Conservation (phyloP, 345 rosid species). For the Crucihimalaya himalaica region DNA sequence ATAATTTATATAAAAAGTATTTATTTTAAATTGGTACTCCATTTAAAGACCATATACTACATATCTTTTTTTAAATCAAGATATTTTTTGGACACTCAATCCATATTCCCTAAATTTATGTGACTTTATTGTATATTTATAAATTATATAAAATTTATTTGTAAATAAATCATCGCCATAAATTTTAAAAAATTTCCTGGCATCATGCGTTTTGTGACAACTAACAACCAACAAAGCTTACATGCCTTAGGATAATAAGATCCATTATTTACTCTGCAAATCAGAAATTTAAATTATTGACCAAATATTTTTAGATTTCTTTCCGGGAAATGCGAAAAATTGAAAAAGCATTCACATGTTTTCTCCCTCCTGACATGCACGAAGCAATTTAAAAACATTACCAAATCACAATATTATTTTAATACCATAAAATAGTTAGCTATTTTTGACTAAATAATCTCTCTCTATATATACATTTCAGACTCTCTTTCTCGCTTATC, state of each 20-base stretch:
- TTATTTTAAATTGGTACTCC: neutral
- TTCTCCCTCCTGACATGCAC: constrained; percentile 37
- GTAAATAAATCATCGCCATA: constrained; percentile 1
- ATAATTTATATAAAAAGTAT: neutral
- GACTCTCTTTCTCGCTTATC: constrained; percentile 45
- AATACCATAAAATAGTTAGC: constrained; percentile 2
- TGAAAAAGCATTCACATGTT: constrained; percentile 27
- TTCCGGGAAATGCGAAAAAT: constrained; percentile 24
- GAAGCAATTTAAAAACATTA: constrained; percentile 25
- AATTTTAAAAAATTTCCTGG: neutral
- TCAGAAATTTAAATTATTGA: neutral
- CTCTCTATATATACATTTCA: constrained; percentile 58
- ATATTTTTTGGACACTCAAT: constrained; percentile 24
- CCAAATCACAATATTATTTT: constrained; percentile 10
- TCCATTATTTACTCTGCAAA: constrained; percentile 21
- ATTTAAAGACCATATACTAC: constrained; percentile 16
- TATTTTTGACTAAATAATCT: constrained; percentile 52
- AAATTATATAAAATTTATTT: neutral
- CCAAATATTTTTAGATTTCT: constrained; percentile 10
- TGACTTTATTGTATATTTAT: neutral
- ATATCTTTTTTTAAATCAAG: neutral
- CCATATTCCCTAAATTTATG: constrained; percentile 14
- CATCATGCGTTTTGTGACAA: constrained; percentile 15
- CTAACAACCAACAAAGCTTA: constrained; percentile 17
- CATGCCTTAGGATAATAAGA: constrained; percentile 2